Evolutionary conservation across 371 early-diverging fungal species (phyloP), one percentile per base, ranked within the genome.

Genomic region (Fennellomyces sp.): DNA sequence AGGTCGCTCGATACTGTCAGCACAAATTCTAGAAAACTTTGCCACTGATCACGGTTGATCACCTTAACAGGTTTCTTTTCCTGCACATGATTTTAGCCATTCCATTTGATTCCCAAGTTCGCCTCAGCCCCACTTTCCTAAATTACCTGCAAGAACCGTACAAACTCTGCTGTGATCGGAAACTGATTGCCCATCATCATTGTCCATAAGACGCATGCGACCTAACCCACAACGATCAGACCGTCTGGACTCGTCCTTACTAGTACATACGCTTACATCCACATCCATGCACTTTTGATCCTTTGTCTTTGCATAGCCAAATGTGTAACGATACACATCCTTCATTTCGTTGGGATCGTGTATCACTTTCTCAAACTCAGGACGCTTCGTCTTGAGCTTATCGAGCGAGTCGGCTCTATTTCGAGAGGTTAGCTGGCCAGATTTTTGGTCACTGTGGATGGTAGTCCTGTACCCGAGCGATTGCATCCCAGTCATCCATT

Each of bases 11-110:
- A 52, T 1, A 88, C 75, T 1, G 77, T 70, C 7, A 69, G 72
- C 3, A 77, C 70, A 72, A 91, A 91, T n/a, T 88, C 91, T 15
- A 79, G 70, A 58, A 87, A 88, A 56, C 79, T 86, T 56, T 77
- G 78, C 91, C 91, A 91, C 58, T 91, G 91, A 58, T 91, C 91
- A 56, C 76, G 70, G 63, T 87, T 91, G 61, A 91, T 84, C 15
- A 87, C 91, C 41, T 82, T 82, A 31, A 88, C 86, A 1, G 86
- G 86, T 19, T 69, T 63, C 61, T 70, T 77, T 52, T 81, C 82
- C 56, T 83, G 30, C 15, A 25, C 47, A 45, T 38, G 39, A n/a
- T n/a, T n/a, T n/a, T 39, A n/a, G 39, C 5, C 15, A 10, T 39
- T 39, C n/a, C n/a, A n/a, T n/a, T n/a, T n/a, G n/a, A n/a, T n/a